Percentiles rank a stretch among this genome's conserved stretches.
These are phyloP conservation scores for Trametes punicea DNA, from an alignment of 768 basidiomycete genomes.

Conservation along the genomic window DNA sequence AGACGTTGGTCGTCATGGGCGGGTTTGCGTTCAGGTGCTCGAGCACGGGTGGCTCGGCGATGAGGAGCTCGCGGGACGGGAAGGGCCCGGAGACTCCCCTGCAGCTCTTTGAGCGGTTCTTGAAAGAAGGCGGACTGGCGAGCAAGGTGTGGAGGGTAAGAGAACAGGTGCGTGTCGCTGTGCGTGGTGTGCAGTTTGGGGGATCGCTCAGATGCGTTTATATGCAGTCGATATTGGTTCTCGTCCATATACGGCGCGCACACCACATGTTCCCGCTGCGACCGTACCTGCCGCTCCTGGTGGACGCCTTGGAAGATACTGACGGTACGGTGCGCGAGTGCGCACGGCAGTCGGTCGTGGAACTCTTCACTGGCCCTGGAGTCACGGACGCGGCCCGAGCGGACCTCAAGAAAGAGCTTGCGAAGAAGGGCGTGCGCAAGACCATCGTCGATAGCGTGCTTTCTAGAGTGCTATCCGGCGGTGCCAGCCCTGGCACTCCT, in stretches of 20 bases:
- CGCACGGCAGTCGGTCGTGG: slow-evolving; percentile 75
- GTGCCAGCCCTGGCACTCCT: slow-evolving; percentile 39
- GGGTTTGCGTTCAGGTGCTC: slow-evolving; percentile 65
- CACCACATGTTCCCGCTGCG: slow-evolving; percentile 77
- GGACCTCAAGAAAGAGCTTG: slow-evolving; percentile 90
- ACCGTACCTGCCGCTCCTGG: slow-evolving; percentile 74
- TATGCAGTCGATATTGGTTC: slow-evolving; percentile 49
- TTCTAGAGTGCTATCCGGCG: slow-evolving; percentile 53
- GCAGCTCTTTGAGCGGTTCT: slow-evolving; percentile 62
- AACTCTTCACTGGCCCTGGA: slow-evolving; percentile 79
- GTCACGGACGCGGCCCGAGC: slow-evolving; percentile 85
- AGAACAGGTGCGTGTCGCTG: slow-evolving; percentile 66
- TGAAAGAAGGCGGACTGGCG: slow-evolving; percentile 68
- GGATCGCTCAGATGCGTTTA: not conserved
- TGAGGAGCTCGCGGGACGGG: slow-evolving; percentile 45
- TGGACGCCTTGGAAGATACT: slow-evolving; percentile 84
- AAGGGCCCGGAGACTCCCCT: slow-evolving; percentile 71
- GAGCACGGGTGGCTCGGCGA: slow-evolving; percentile 33
- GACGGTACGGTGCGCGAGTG: slow-evolving; percentile 89
- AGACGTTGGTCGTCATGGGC: slow-evolving; percentile 71
- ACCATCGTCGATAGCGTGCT: slow-evolving; percentile 81
- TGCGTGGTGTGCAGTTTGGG: not conserved
- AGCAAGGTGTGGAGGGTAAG: slow-evolving; percentile 86
- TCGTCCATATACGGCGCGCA: slow-evolving; percentile 69
- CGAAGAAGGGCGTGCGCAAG: slow-evolving; percentile 83